phyloP scores from a whole-genome alignment of 2,329 filamentous ascomycete genomes.

The Elsinoe ampelina region DNA sequence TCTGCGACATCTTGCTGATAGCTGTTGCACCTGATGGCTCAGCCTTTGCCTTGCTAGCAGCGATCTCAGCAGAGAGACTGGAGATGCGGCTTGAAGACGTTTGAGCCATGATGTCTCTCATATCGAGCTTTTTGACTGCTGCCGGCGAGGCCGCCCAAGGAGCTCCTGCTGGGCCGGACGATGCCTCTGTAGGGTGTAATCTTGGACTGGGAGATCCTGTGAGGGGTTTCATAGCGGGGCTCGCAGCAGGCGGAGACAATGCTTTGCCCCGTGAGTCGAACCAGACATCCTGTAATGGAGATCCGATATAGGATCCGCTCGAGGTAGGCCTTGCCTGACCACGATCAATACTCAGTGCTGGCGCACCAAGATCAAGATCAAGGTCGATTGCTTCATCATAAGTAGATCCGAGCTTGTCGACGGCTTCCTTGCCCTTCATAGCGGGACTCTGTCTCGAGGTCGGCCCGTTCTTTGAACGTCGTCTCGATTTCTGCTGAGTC shows the following conservation, averaged over 20 bases:
- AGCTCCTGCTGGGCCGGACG: slow-evolving; percentile 19
- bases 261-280: slow-evolving; percentile 33
- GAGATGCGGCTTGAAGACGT: slow-evolving; percentile 43
- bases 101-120: slow-evolving; percentile 68
- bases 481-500: slow-evolving; percentile 34
- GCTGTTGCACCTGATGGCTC: slow-evolving; percentile 21
- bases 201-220: not conserved
- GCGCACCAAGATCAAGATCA: slow-evolving; percentile 4
- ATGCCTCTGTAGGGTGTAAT: not conserved
- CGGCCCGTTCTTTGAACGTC: slow-evolving; percentile 34
- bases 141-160: slow-evolving; percentile 49
- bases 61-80: slow-evolving; percentile 43
- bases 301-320: slow-evolving; percentile 12
- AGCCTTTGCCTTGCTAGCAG: slow-evolving; percentile 13
- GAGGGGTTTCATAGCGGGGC: not conserved
- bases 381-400: slow-evolving; percentile 13
- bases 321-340: not conserved
- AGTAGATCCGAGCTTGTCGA: slow-evolving; percentile 13
- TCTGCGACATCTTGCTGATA: slow-evolving; percentile 68
- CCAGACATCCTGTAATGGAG: slow-evolving; percentile 30
- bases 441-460: slow-evolving; percentile 51
- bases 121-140: slow-evolving; percentile 55
- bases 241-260: slow-evolving; percentile 18
- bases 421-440: slow-evolving; percentile 52
- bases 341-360: not conserved